Base-by-base conservation (phyloP, 768 basidiomycete species). In the Wakefieldia striispora region DNA sequence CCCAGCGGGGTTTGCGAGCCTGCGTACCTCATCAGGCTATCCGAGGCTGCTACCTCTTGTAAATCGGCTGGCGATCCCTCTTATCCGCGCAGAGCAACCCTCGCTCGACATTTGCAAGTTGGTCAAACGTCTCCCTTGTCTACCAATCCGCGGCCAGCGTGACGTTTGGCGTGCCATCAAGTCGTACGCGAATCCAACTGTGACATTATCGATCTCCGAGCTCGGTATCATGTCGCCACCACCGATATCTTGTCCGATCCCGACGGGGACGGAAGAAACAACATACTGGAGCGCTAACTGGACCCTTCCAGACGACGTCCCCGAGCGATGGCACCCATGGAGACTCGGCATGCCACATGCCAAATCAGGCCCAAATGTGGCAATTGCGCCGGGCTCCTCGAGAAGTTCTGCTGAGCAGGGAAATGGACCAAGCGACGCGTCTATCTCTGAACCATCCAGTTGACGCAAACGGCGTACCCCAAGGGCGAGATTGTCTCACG, bases 321-420 rank as follows among this genome's bases (percentile, higher is more conserved):
- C 77, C 11, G 63, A 76, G 53, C 68, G 79, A 20, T 82, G 81
- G 82, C 81, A 70, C 54, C 77, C 80, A 6, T 72, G 75, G 56
- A 76, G 80, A 56, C 76, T 82, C 39, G 81, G 79, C 17, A 75
- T 68, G 13, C 81, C n/a, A n/a, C n/a, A n/a, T n/a, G n/a, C 80
- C 9, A 73, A 76, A 49, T 65, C 81, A 13, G 82, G 82, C 65
- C n/a, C n/a, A n/a, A 74, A 82, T 55, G 60, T 82, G 52, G 75
- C 72, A 4, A 67, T 75, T 33, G 62, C 70, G 4, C 59, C 82
- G 21, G 62, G 63, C 21, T 60, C 74, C 2, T 54, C 49, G 14
- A 50, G 23, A 23, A 23, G 47, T 31, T 5, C 50, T 19, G 40
- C 53, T 23, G 23, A 23, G 6, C 23, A 23, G 23, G 23, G 6